Conservation (phyloP, 1,284 basidiomycete species). For the Malassezia sp. region DNA sequence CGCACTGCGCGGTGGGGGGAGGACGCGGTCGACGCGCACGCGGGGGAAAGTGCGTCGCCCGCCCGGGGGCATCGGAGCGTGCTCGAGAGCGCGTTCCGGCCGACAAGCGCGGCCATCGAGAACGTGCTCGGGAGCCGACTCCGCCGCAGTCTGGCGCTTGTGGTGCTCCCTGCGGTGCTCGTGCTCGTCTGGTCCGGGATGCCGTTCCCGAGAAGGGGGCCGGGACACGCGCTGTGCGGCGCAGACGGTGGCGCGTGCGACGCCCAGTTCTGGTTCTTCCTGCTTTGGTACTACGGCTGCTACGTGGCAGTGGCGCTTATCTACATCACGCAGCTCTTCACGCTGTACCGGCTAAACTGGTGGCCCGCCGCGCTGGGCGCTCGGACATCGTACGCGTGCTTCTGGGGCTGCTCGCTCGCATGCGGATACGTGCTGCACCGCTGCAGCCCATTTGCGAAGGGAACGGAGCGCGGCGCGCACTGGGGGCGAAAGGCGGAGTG, state of each 20-base stretch:
- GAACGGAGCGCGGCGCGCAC: conserved; percentile 45
- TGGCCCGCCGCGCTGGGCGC: conserved; percentile 51
- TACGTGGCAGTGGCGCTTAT: conserved; percentile 48
- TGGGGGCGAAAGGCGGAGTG: conserved; percentile 55
- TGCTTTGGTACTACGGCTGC: conserved; percentile 45
- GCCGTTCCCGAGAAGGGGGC: conserved; percentile 6
- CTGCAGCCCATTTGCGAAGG: conserved; percentile 26
- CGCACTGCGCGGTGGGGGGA: background rate
- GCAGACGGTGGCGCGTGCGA: conserved; percentile 14
- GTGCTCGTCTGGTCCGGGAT: conserved; percentile 9
- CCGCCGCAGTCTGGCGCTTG: conserved; percentile 1
- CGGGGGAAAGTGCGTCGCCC: background rate
- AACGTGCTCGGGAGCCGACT: conserved; percentile 4
- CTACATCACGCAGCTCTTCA: conserved; percentile 54
- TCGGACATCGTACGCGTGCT: conserved; percentile 50
- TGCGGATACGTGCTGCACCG: conserved; percentile 50
- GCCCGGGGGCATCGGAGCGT: background rate
- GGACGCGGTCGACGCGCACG: background rate
- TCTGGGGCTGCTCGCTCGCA: conserved; percentile 50
- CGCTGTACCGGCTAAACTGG: conserved; percentile 51
- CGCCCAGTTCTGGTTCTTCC: conserved; percentile 45
- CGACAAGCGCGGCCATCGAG: conserved; percentile 10
- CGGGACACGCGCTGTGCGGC: background rate
- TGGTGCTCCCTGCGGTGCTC: conserved; percentile 10
- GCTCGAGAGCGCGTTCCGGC: conserved; percentile 10